A percentile compares a stretch with the other conserved stretches of the same genome.
Conservation (phyloP, 73 alveolate genomes). For the Paramecium bursaria region DNA sequence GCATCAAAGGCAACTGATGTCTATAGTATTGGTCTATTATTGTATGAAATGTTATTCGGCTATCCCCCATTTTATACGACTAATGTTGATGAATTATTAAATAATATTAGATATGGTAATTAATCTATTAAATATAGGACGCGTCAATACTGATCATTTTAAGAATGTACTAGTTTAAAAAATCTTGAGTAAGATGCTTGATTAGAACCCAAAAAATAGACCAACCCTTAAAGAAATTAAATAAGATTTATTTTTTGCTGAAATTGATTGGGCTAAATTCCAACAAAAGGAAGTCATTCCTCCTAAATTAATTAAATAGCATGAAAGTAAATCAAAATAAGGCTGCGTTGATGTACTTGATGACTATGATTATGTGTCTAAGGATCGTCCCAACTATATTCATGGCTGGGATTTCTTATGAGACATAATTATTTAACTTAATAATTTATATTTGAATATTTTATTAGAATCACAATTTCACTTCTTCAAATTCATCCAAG, state of each 20-base stretch:
- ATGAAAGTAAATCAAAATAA: not conserved
- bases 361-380: no score
- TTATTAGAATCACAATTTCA: no score
- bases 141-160: no score
- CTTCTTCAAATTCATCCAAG: slow-evolving; percentile 55
- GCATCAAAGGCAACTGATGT: slow-evolving; percentile 79
- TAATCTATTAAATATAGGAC: slow-evolving; percentile 70
- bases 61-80: slow-evolving; percentile 79
- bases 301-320: slow-evolving; percentile 39
- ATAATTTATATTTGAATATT: no score
- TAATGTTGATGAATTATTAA: slow-evolving; percentile 67
- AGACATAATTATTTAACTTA: no score
- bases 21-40: slow-evolving; percentile 81
- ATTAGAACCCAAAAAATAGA: not conserved
- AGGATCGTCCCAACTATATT: no score
- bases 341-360: no score
- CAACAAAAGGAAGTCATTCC: slow-evolving; percentile 61
- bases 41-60: slow-evolving; percentile 81
- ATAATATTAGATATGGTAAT: slow-evolving; percentile 74
- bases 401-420: no score
- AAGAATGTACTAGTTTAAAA: no score
- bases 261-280: slow-evolving; percentile 71
- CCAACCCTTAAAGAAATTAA: slow-evolving; percentile 67
- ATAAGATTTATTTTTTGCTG: slow-evolving; percentile 74
- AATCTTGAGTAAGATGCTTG: slow-evolving; percentile 55